Conservation (phyloP, 768 basidiomycete species). For the Wakefieldia striispora region DNA sequence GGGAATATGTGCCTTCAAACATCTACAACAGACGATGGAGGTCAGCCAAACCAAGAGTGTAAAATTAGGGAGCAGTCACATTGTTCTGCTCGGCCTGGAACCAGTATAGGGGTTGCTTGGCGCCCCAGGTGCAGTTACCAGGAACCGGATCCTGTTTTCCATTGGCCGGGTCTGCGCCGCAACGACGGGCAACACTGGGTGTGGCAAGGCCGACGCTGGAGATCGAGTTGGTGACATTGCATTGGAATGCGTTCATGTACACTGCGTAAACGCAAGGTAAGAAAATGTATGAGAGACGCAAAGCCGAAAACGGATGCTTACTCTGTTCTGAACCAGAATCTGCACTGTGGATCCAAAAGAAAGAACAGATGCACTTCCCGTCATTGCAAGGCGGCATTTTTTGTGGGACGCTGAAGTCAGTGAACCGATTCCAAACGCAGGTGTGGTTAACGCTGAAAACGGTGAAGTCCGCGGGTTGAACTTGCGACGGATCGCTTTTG, state of each 20-base stretch:
- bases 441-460: constrained; percentile 75
- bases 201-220: constrained; percentile 52
- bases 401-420: constrained; percentile 64
- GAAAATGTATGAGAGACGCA: neutral
- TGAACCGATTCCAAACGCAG: constrained; percentile 71
- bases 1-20: constrained; percentile 60
- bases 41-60: neutral
- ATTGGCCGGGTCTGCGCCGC: constrained; percentile 55
- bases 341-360: constrained; percentile 69
- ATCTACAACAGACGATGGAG: constrained; percentile 39
- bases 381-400: constrained; percentile 67
- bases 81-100: constrained; percentile 61
- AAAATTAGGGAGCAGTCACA: constrained; percentile 33
- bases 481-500: constrained; percentile 52
- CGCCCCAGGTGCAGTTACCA: constrained; percentile 71
- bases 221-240: constrained; percentile 54
- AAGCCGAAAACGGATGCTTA: constrained; percentile 27
- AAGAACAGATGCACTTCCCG: constrained; percentile 66
- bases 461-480: constrained; percentile 67
- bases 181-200: constrained; percentile 60
- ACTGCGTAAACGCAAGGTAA: constrained; percentile 33
- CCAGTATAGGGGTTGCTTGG: constrained; percentile 73
- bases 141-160: constrained; percentile 42
- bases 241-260: constrained; percentile 77
- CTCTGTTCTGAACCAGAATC: constrained; percentile 65